These are phyloP conservation scores for Sphaerulina populicola DNA, from an alignment of 2,329 filamentous ascomycete genomes.

Conservation along the genomic window DNA sequence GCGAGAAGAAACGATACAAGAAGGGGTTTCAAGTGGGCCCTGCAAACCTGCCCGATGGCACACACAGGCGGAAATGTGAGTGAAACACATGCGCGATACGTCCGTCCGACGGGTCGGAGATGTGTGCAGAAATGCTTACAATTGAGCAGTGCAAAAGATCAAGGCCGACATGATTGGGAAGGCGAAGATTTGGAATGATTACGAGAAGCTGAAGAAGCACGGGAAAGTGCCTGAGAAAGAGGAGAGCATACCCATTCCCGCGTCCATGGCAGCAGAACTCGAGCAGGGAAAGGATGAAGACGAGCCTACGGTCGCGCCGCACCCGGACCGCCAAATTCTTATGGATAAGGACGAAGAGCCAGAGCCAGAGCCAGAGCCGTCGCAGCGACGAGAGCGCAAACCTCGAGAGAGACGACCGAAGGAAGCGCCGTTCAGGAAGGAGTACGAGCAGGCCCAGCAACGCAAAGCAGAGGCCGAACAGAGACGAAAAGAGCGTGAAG, in stretches of 20 bases:
- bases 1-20: slow-evolving; percentile 41
- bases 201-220: slow-evolving; percentile 73
- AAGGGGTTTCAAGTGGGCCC: slow-evolving; percentile 82
- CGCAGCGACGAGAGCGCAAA: slow-evolving; percentile 6
- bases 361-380: slow-evolving; percentile 12
- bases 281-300: slow-evolving; percentile 14
- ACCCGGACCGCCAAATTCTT: slow-evolving; percentile 31
- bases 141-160: slow-evolving; percentile 64
- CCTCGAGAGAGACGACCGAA: slow-evolving; percentile 33
- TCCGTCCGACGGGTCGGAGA: background rate
- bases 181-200: slow-evolving; percentile 86
- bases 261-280: slow-evolving; percentile 23
- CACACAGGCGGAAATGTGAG: slow-evolving; percentile 65
- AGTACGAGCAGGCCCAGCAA: slow-evolving; percentile 42
- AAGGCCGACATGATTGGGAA: slow-evolving; percentile 84
- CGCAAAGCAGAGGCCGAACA: slow-evolving; percentile 57
- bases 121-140: slow-evolving; percentile 1
- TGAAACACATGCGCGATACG: background rate
- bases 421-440: slow-evolving; percentile 38
- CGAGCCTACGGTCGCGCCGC: slow-evolving; percentile 42
- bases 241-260: slow-evolving; percentile 27
- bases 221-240: slow-evolving; percentile 22
- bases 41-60: slow-evolving; percentile 81
- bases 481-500: slow-evolving; percentile 51
- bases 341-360: slow-evolving; percentile 24